Percentiles rank a stretch among this genome's conserved stretches.
Conservation (phyloP, 2,329 filamentous ascomycete species). For the Purpureocillium lavendulum region DNA sequence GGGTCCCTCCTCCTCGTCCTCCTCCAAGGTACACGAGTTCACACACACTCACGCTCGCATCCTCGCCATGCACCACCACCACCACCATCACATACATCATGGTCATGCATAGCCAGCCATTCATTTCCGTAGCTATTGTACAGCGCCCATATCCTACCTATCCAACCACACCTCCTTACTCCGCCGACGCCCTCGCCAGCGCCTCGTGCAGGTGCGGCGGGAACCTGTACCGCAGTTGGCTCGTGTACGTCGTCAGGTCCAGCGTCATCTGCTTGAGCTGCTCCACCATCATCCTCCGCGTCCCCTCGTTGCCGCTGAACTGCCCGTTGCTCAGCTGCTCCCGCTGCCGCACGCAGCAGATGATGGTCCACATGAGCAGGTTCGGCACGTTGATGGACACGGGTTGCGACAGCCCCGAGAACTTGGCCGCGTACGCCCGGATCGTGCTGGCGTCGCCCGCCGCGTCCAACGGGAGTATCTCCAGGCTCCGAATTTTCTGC, state of each 20-base stretch:
- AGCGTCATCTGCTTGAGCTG: constrained; percentile 72
- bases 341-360: constrained; percentile 73
- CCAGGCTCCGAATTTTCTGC: constrained; percentile 64
- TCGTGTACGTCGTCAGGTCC: constrained; percentile 90
- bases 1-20: too few relatives aligned
- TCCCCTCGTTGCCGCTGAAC: constrained; percentile 66
- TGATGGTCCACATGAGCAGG: constrained; percentile 87
- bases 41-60: too few relatives aligned
- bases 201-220: constrained; percentile 83
- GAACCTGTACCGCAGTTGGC: constrained; percentile 84
- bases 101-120: too few relatives aligned
- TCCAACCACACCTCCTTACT: constrained; percentile 31
- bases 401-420: constrained; percentile 68
- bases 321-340: constrained; percentile 60
- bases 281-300: constrained; percentile 54
- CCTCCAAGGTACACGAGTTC: too few relatives aligned
- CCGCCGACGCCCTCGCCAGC: constrained; percentile 71
- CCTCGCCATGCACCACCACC: too few relatives aligned
- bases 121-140: too few relatives aligned
- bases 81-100: too few relatives aligned
- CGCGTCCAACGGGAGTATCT: constrained; percentile 73
- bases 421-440: constrained; percentile 71
- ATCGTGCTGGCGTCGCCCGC: constrained; percentile 69
- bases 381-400: constrained; percentile 87
- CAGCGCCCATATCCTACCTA: too few relatives aligned